Evolutionary conservation across 129 eudicot genomes (phyloP), one percentile per base, ranked within the genome.

Genomic region (Cynara cardunculus): DNA sequence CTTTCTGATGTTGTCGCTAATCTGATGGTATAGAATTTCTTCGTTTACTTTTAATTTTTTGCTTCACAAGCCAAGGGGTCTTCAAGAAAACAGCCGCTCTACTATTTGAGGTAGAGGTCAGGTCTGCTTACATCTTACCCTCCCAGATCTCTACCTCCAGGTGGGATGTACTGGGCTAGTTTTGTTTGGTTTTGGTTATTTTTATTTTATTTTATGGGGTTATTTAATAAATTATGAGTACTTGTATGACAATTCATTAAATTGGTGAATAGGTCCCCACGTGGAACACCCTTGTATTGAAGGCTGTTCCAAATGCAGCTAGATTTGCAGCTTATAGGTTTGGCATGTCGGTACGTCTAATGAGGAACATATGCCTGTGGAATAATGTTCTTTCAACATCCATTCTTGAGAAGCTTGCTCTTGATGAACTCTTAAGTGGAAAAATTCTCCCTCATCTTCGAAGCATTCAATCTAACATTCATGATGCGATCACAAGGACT

Each of bases 351-450:
- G 92, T 96, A 46, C 92, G 98, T 19, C 74, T 96, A 79, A 79
- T 92, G 92, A 91, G 88, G 90, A 96, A 89, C 84, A 92, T 95
- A 53, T 95, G 97, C 82, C 68, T 90, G 85, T 96, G 97, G 98
- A 89, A 89, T 64, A 85, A 86, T 22, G 78, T 93, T 81, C 87
- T 92, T n/a, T 87, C 98, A 0, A 84, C 72, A 83, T 85, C 93
- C 10, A 84, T 91, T 56, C 82, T 96, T 73, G 99, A 96, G 82
- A 93, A 91, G 82, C 85, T 93, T 87, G 97, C 89, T 62, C 91
- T 96, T 30, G 98, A 92, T 81, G 89, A 96, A 32, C 92, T 96
- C n/a, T 78, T 96, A 28, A 82, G 73, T 67, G 95, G 93, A 31
- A 96, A 96, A 80, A 32, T 96, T 59, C 91, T 96, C 76, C 99